These are phyloP conservation scores for Hippophae gyantsensis DNA, from an alignment of 306 rosid species.

Conservation along the genomic window DNA sequence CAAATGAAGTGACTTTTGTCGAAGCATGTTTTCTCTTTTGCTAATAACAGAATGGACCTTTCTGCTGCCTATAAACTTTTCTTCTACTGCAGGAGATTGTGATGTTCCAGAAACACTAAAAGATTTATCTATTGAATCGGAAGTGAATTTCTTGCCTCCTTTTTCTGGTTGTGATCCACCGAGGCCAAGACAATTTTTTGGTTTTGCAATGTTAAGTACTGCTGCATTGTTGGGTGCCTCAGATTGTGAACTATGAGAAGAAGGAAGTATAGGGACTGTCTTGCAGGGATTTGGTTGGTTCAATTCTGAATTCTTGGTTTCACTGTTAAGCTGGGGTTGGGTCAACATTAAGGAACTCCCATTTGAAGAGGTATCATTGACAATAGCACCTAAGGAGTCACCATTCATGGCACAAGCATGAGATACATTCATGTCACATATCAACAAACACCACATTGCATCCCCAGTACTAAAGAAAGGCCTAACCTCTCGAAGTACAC, in stretches of 20 bases:
- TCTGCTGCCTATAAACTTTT: slow-evolving; percentile 26
- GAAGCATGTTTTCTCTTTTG: slow-evolving; percentile 39
- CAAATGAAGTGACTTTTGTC: slow-evolving; percentile 34
- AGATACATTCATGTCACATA: slow-evolving; percentile 46
- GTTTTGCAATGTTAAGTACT: no score
- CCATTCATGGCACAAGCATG: slow-evolving; percentile 38
- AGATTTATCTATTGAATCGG: slow-evolving; percentile 22
- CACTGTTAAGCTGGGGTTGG: slow-evolving; percentile 17
- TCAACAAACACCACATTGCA: slow-evolving; percentile 65
- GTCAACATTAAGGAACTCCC: slow-evolving; percentile 15
- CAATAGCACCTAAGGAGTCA: slow-evolving; percentile 24
- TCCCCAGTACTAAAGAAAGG: slow-evolving; percentile 50
- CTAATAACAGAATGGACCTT: slow-evolving; percentile 25
- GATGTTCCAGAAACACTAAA: slow-evolving; percentile 11
- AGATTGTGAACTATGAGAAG: no score
- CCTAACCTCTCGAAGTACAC: slow-evolving; percentile 44
- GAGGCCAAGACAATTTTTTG: not conserved
- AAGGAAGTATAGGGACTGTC: not conserved
- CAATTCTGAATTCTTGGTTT: slow-evolving; percentile 13
- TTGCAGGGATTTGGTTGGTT: slow-evolving; percentile 11
- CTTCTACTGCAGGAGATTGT: slow-evolving; percentile 22
- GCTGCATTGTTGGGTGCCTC: no score
- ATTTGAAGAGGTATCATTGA: slow-evolving; percentile 10
- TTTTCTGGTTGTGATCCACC: slow-evolving; percentile 6
- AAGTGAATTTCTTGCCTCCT: slow-evolving; percentile 12